Conservation (phyloP, 257 asterid genomes). For the Henckelia pumila region DNA sequence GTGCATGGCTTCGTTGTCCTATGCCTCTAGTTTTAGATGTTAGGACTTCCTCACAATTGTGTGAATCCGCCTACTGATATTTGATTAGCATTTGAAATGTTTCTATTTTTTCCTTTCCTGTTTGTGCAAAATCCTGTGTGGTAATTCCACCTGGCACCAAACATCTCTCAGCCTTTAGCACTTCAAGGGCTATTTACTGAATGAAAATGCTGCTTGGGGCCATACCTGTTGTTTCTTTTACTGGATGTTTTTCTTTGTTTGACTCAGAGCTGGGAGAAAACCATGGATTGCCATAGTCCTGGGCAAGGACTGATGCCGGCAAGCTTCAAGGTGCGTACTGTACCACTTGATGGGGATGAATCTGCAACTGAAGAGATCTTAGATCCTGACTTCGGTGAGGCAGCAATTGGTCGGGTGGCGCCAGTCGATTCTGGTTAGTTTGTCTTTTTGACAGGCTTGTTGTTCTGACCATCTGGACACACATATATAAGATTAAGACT, state of each 20-base stretch:
- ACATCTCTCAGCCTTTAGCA: slow-evolving; percentile 3
- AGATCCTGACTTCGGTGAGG: slow-evolving; percentile 95
- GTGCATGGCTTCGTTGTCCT: slow-evolving; percentile 1
- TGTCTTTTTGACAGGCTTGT: slow-evolving; percentile 1
- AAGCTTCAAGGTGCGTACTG: slow-evolving; percentile 83
- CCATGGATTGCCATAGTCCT: slow-evolving; percentile 93
- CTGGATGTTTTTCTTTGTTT: slow-evolving; percentile 22
- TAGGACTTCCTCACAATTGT: slow-evolving; percentile 4
- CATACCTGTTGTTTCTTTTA: background rate
- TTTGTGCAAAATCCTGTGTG: background rate
- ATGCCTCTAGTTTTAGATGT: background rate
- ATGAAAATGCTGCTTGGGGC: slow-evolving; percentile 1
- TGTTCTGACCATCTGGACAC: slow-evolving; percentile 21
- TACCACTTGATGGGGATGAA: slow-evolving; percentile 77
- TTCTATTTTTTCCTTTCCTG: slow-evolving; percentile 6
- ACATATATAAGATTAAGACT: slow-evolving; percentile 4
- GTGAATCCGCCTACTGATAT: slow-evolving; percentile 14
- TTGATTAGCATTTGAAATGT: background rate
- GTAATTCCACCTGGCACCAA: background rate
- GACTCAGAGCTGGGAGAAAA: slow-evolving; percentile 86
- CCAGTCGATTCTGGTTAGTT: slow-evolving; percentile 84
- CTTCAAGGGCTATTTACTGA: background rate
- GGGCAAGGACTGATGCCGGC: slow-evolving; percentile 97
- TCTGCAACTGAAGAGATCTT: slow-evolving; percentile 82
- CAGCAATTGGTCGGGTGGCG: slow-evolving; percentile 92